Evolutionary conservation across 108 stramenopile genomes (phyloP), one percentile per base, ranked within the genome.

Genomic region (Fistulifera solaris): DNA sequence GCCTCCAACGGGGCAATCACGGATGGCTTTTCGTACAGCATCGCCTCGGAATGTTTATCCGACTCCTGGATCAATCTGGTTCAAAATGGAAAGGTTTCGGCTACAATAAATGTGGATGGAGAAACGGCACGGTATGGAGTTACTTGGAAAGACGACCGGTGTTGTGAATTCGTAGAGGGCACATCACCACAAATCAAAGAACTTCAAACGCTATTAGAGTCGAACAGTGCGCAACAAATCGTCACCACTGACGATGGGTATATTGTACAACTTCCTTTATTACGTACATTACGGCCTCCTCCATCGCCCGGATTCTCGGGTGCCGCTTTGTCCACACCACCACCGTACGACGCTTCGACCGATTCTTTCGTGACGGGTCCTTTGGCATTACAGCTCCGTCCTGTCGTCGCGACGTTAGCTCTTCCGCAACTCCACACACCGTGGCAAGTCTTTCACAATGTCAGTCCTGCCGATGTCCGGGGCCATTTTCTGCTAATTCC

Each of bases 361-460:
- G 73, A 76, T 61, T 76, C 75, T 8, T 74, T 77, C 54, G 63
- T 81, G 14, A 71, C 65, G 15, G 76, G 76, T 8, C 65, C 72
- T 1, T 38, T 81, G 48, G 54, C 70, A 49, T 56, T 77, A 26
- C 52, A 71, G 35, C 65, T 71, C 12, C 62, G 76, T 25, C 66
- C 62, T 0, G 22, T 48, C 14, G 65, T 61, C 26, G 66, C 65
- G 49, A 24, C 38, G 28, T 17, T 73, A 3, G 31, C 21, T 18
- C 47, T 62, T 10, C 58, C 58, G 17, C 26, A 14, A 22, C 28
- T 59, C 15, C 40, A 15, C 22, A 66, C 62, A 21, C 19, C 41
- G 46, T 80, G 72, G 72, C 75, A 76, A 27, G 61, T 77, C 11
- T 77, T 49, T 63, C 73, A 77, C 56, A 81, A 81, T 62, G 67